These are phyloP conservation scores for Begonia masoniana DNA, from an alignment of 306 rosid species.

Conservation along the genomic window DNA sequence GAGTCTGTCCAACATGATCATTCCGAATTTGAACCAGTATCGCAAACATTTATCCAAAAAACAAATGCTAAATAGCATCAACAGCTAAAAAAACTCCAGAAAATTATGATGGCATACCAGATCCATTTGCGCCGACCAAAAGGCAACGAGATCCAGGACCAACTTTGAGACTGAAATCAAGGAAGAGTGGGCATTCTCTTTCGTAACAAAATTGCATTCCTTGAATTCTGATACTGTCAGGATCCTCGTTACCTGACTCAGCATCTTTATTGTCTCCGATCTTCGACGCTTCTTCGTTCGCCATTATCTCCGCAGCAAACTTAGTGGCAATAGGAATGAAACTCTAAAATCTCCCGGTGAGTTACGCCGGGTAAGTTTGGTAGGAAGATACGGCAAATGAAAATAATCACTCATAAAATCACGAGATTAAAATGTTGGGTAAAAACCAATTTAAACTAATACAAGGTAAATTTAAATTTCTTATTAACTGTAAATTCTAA, in stretches of 20 bases:
- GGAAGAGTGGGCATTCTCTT: constrained; percentile 48
- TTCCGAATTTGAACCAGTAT: neutral
- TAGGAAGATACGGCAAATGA: too few species aligned
- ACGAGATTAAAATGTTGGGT: too few species aligned
- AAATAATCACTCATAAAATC: too few species aligned
- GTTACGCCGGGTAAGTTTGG: too few species aligned
- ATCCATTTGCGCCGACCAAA: constrained; percentile 92
- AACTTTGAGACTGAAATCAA: constrained; percentile 54
- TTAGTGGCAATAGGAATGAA: neutral
- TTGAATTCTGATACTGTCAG: constrained; percentile 32
- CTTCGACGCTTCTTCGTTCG: constrained; percentile 13
- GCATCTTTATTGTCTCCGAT: constrained; percentile 3
- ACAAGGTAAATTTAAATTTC: too few species aligned
- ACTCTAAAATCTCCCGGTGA: too few species aligned
- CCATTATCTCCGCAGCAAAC: constrained; percentile 28
- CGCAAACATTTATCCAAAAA: neutral
- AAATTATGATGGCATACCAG: constrained; percentile 32
- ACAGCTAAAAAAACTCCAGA: neutral
- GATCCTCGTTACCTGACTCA: constrained; percentile 2
- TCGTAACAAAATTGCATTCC: constrained; percentile 79
- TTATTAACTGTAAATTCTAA: too few species aligned
- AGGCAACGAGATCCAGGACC: constrained; percentile 88
- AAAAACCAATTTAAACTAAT: too few species aligned
- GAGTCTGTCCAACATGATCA: too few species aligned
- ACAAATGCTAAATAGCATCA: neutral